Conservation (phyloP, 2,329 filamentous ascomycete species). For the Akanthomyces uredinophilus region DNA sequence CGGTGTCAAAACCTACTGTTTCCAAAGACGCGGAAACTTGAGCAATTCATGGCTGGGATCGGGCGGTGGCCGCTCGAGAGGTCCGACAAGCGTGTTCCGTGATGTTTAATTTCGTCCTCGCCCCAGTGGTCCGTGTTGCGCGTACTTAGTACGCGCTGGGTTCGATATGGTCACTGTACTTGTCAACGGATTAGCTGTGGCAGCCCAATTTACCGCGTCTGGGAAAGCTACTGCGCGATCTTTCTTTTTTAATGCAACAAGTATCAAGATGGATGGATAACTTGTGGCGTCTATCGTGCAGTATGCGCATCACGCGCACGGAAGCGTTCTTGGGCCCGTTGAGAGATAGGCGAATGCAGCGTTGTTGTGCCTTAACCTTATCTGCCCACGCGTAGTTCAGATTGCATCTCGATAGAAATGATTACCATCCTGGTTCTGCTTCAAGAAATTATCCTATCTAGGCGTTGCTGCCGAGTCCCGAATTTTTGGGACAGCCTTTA, state of each 20-base stretch:
- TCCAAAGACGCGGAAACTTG: not conserved
- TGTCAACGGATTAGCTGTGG: no score
- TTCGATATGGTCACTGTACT: no score
- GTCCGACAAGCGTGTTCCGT: no score
- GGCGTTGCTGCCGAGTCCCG: not conserved
- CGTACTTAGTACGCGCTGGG: no score
- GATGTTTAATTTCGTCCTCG: not conserved
- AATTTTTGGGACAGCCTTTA: not conserved
- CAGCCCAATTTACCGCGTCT: no score
- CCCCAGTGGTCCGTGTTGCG: no score
- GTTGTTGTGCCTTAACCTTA: constrained; percentile 1
- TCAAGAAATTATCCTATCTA: not conserved
- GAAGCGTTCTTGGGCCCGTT: not conserved
- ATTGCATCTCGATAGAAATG: not conserved
- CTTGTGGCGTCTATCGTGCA: not conserved
- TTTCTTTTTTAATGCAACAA: not conserved
- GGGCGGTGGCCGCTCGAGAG: not conserved
- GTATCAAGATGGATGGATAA: no score
- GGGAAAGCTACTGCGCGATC: no score
- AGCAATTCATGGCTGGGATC: not conserved
- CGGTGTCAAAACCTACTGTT: not conserved
- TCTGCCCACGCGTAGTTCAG: not conserved
- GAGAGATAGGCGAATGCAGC: not conserved
- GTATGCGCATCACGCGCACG: not conserved
- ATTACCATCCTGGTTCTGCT: not conserved